Evolutionary conservation across 805 yeast genomes (phyloP), one percentile per base, ranked within the genome.

Genomic region (Hanseniaspora lindneri): DNA sequence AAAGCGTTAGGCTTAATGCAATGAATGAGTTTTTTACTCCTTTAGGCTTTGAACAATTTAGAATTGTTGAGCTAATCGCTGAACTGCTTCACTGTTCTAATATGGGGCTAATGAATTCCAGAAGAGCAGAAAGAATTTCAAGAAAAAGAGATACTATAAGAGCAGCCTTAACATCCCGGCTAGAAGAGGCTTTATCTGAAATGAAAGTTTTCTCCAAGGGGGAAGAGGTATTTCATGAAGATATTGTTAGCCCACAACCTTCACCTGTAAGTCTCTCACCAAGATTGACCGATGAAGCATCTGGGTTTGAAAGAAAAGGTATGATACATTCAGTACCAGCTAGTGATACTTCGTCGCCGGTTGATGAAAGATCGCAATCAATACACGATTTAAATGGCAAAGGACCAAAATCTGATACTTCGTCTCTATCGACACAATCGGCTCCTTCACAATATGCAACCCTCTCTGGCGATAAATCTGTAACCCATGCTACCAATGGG

Each of bases 41-140:
- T 1, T 66, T 92, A 20, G 98, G 98, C 0, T 85, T 89, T 62
- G 94, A 88, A 57, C 73, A 88, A 54, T 88, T 92, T 66, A 84
- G 87, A 59, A 75, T 92, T 21, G 80, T 95, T 52, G 99, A 92
- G 65, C 68, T 92, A 46, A 77, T 92, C 42, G 98, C 98, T 0
- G 99, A 92, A 59, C 70, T 92, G 35, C 71, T 92, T 50, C 98
- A 92, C 64, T 92, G 99, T 60, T 86, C 96, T n/a, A 92, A 92
- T 65, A 92, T 92, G 97, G 85, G 82, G 0, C 70, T 87, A 17
- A 72, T 92, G 55, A 92, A 89, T 61, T 86, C 88, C 40, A 76
- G 74, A 35, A 72, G 72, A 46, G 86, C 88, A 48, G 80, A 84
- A 62, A 70, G 70, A 27, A 72, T 85, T 39, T 78, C 86, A 21